These are phyloP conservation scores for Sporobolomyces phaffii DNA, from an alignment of 768 basidiomycete species.

Conservation along the genomic window DNA sequence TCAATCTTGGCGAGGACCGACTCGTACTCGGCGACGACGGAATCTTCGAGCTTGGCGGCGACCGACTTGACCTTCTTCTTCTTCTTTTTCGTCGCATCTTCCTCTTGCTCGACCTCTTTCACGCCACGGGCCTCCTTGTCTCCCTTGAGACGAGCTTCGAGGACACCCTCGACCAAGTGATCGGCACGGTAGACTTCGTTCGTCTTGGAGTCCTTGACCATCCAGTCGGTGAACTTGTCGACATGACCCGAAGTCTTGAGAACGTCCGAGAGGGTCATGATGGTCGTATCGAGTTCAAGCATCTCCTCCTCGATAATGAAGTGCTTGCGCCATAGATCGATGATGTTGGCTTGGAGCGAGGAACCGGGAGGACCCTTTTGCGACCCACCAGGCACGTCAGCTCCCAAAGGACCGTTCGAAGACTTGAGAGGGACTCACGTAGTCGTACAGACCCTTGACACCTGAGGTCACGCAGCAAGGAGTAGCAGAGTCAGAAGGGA, in stretches of 20 bases:
- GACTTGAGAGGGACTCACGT: slow-evolving; percentile 44
- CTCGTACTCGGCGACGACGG: slow-evolving; percentile 70
- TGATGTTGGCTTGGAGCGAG: slow-evolving; percentile 90
- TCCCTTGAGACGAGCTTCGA: slow-evolving; percentile 81
- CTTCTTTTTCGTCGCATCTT: slow-evolving; percentile 66
- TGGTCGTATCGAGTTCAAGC: slow-evolving; percentile 96
- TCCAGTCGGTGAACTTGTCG: slow-evolving; percentile 97
- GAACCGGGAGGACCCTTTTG: slow-evolving; percentile 78
- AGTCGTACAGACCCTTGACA: slow-evolving; percentile 95
- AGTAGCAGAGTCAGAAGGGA: too few species aligned
- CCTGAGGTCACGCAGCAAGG: too few species aligned
- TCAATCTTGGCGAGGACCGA: slow-evolving; percentile 80
- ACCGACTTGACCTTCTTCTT: slow-evolving; percentile 59
- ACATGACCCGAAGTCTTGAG: slow-evolving; percentile 98
- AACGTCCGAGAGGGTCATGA: slow-evolving; percentile 90
- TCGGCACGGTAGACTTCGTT: slow-evolving; percentile 95
- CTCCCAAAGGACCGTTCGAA: neutral
- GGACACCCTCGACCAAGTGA: slow-evolving; percentile 85
- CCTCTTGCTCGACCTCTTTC: slow-evolving; percentile 55
- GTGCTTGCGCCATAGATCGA: slow-evolving; percentile 91
- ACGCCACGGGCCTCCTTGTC: slow-evolving; percentile 80
- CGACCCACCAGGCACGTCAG: neutral
- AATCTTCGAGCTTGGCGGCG: slow-evolving; percentile 68
- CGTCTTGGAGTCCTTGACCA: slow-evolving; percentile 84
- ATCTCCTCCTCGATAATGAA: slow-evolving; percentile 98